Base-by-base conservation (phyloP, 129 eudicot species). In the Pulicaria dysenterica region DNA sequence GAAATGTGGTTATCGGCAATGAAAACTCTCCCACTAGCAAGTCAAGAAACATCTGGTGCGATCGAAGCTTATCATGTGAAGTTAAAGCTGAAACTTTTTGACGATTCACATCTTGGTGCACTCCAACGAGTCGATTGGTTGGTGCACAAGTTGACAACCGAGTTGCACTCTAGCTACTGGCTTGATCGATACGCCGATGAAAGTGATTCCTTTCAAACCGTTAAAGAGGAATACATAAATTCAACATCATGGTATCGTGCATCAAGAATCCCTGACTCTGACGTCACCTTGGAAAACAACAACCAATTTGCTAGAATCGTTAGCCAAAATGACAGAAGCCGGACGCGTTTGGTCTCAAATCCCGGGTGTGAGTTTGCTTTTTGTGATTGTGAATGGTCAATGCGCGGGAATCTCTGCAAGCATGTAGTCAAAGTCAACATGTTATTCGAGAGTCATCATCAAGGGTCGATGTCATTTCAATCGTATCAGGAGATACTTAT, bases 191-290 rank as follows among this genome's bases (percentile, higher is more conserved):
- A 84, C 57, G 96, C 97, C 45, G 97, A 95, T 56, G 99, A 95
- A 85, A 86, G 86, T 44, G 97, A 95, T 79, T 88, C 96, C 1
- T 95, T 95, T 73, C 88, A 74, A 80, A 83, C 79, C 54, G 91
- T 95, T 17, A 95, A 88, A 79, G 91, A 88, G 14, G 94, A 86
- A 72, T 95, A 95, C 72, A 77, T 90, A n/a, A 87, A 91, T 74
- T 88, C 96, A 2, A 88, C 99, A 11, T 90, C 99, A n/a, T 90
- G 99, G 97, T 78, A 91, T 40, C 86, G 99, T 19, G 99, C 99
- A 0, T 82, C 78, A 24, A 89, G 83, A 79, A 95, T 95, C 38
- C 91, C 97, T 4, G 91, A 95, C 79, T 12, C 64, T 6, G 78
- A 87, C 57, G 82, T 95, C 40, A 78, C 84, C 48, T 83, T 95